A percentile compares a stretch with the other conserved stretches of the same genome.
Conservation (phyloP, 2,329 filamentous ascomycete genomes). For the Sporothrix humicola region DNA sequence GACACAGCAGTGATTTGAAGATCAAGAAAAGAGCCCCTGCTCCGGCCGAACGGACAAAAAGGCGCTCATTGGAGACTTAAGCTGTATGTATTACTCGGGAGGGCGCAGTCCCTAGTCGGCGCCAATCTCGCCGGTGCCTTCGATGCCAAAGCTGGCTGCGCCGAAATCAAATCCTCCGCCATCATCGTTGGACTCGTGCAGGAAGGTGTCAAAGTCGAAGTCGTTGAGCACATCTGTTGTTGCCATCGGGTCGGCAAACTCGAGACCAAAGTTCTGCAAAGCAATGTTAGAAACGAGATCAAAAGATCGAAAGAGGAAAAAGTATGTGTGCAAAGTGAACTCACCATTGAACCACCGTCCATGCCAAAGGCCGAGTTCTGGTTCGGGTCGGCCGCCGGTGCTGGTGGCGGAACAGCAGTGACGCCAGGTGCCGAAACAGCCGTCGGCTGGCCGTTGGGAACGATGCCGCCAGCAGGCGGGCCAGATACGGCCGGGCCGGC, state of each 20-base stretch:
- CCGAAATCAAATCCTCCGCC: constrained; percentile 61
- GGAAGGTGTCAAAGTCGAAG: constrained; percentile 72
- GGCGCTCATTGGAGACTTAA: background rate
- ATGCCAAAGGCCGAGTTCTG: constrained; percentile 54
- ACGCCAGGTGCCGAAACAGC: constrained; percentile 52
- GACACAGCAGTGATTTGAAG: no score
- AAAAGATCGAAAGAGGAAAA: no score
- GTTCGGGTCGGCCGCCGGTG: constrained; percentile 51
- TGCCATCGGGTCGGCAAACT: constrained; percentile 61
- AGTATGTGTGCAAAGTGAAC: constrained; percentile 37
- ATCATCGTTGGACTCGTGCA: constrained; percentile 61
- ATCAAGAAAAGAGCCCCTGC: no score
- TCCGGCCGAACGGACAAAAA: background rate
- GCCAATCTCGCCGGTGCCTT: constrained; percentile 58
- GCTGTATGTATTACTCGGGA: background rate
- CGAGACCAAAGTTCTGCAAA: constrained; percentile 54
- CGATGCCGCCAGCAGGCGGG: constrained; percentile 41
- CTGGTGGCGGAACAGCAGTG: constrained; percentile 52
- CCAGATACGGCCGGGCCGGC: constrained; percentile 49
- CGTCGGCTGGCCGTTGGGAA: constrained; percentile 53
- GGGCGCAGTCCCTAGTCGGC: constrained; percentile 33
- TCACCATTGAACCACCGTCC: constrained; percentile 54
- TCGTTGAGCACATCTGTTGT: constrained; percentile 66
- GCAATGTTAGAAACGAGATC: background rate
- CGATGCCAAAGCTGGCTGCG: constrained; percentile 58